phyloP scores from a whole-genome alignment of 108 stramenopile genomes.

The Tribonema minus region DNA sequence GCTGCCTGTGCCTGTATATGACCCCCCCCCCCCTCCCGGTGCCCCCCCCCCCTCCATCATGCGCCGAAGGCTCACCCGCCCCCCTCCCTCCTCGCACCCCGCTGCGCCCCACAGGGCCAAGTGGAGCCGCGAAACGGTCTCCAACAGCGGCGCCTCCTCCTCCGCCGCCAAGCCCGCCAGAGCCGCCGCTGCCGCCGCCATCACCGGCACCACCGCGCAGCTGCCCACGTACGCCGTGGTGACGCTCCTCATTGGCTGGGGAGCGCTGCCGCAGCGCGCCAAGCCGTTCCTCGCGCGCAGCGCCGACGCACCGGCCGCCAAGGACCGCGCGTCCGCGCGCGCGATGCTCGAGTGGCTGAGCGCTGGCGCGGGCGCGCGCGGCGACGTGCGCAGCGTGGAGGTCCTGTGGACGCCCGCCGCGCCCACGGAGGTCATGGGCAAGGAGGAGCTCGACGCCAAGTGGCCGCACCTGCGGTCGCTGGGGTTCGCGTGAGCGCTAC shows the following conservation, averaged over 20 bases:
- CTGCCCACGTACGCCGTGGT: conserved; percentile 13
- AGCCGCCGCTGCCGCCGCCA: background rate
- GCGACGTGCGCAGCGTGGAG: conserved; percentile 14
- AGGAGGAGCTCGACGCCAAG: conserved; percentile 23
- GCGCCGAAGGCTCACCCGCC: too few species aligned
- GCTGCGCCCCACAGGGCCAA: too few species aligned
- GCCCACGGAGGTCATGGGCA: background rate
- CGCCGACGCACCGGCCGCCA: background rate
- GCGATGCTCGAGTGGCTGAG: conserved; percentile 16
- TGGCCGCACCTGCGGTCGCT: conserved; percentile 12
- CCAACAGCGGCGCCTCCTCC: background rate
- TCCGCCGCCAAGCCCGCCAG: conserved; percentile 4
- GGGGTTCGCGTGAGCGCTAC: background rate
- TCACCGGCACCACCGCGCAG: background rate
- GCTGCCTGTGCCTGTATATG: too few species aligned
- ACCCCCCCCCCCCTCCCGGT: too few species aligned
- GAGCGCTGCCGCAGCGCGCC: background rate
- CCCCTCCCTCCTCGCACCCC: too few species aligned
- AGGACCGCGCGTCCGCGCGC: background rate
- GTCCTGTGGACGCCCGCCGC: conserved; percentile 37
- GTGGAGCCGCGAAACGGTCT: conserved; percentile 28
- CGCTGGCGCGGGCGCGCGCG: conserved; percentile 4
- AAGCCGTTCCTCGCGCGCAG: background rate
- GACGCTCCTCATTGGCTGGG: conserved; percentile 5
- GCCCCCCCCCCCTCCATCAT: too few species aligned